Base-by-base conservation (phyloP, 2,329 filamentous ascomycete species). In the Plectosphaerella sp. region DNA sequence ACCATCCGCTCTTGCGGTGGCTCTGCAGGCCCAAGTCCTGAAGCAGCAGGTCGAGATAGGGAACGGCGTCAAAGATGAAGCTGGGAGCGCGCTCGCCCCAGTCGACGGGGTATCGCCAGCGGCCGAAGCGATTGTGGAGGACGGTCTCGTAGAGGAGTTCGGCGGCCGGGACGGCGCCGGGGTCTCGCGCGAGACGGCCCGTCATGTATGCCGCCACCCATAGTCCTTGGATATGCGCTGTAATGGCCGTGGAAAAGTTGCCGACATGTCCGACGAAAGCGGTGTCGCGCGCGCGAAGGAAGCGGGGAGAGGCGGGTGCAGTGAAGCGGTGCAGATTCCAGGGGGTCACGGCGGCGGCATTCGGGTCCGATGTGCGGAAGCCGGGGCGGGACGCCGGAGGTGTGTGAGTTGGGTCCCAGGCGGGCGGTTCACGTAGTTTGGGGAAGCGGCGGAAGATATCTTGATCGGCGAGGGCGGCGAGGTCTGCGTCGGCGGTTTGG, bases 11-110 rank as follows among this genome's bases (percentile, higher is more conserved):
- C 70, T 87, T 87, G 35, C 82, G 70, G 57, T 78, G 72, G 14
- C 71, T 70, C 16, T 75, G 69, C 51, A 91, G 65, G 0, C 82
- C 86, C 52, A 92, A 60, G 64, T 93, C 88, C 5, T 71, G 68
- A 54, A 89, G 63, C 62, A 93, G 64, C 61, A 86, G 61, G 65
- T 92, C 88, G 16, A 90, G 64, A 53, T 91, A 94, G 4, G 87
- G 87, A 50, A 93, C 64, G 0, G 79, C 79, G 65, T 94, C 89
- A 61, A 93, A 92, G 16, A 89, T 84, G 57, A 91, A 85, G 64
- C 89, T 87, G 0, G 85, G 85, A 53, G 78, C 74, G 61, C 74
- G 77, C 39, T 72, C 73, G 1, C 87, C 87, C 61, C 82, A 84
- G 0, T 87, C 87, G 4, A 72, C 77, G 1, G 86, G 82, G 59